Base-by-base conservation (phyloP, 2,329 filamentous ascomycete genomes). In the Gaeumannomyces tritici region DNA sequence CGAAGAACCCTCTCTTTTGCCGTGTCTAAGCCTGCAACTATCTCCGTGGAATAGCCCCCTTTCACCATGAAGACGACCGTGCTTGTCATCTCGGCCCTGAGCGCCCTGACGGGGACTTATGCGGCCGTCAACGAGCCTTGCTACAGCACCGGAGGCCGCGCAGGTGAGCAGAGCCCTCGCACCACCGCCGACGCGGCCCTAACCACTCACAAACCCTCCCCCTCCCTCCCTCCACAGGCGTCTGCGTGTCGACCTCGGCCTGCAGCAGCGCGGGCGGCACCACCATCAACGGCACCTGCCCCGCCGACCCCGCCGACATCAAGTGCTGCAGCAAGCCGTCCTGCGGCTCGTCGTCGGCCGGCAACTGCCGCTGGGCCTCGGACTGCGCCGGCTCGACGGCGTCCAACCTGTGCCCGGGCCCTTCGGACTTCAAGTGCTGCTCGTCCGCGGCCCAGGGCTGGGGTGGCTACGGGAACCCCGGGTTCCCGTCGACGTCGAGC, bases 291-390 rank as follows among this genome's bases (percentile, higher is more conserved):
- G 73, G 74, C 24, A 73, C 70, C 35, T 79, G 77, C 65, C 75
- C 76, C 6, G 65, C 69, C 26, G 75, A 77, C 64, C 64, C 72
- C 1, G 66, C 67, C 62, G 67, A 73, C 68, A 68, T 79, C 61
- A 73, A 74, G 63, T 79, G 76, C 72, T 79, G 77, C 70, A 73
- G 71, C 66, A 78, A 78, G 64, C 64, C 74, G 4, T 61, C 64
- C 2, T 79, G 77, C 65, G 68, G 67, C 55, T 68, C 70, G 24
- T 69, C 70, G 26, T 58, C 63, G 42, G 62, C 59, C 4, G 75
- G 74, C 57, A 74, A 74, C 67, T 77, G 75, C 63, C 71, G 73
- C 63, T 78, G 73, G 73, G 62, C 65, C 1, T 73, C 70, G 33
- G 73, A 77, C 68, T 78, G 75, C 63, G 70, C 64, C 28, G 74